Conservation (phyloP, 768 basidiomycete genomes). For the Naematelia aurantialba region DNA sequence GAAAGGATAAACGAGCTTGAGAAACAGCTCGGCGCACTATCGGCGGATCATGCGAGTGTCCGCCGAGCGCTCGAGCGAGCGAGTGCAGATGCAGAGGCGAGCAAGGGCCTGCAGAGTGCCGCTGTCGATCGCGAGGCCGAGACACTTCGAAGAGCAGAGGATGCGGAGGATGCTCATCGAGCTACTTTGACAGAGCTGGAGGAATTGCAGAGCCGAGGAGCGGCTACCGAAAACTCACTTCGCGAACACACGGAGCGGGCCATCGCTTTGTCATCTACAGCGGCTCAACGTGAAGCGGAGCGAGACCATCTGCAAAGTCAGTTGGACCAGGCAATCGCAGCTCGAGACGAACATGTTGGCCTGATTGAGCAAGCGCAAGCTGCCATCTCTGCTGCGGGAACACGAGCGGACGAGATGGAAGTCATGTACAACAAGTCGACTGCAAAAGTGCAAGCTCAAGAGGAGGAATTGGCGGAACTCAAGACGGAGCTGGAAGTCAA, state of each 20-base stretch:
- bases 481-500: slow-evolving; percentile 76
- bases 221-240: slow-evolving; percentile 60
- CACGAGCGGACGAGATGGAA: slow-evolving; percentile 75
- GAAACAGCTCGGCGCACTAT: slow-evolving; percentile 63
- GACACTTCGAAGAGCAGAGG: slow-evolving; percentile 69
- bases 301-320: slow-evolving; percentile 62
- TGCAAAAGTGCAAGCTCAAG: slow-evolving; percentile 66
- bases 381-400: slow-evolving; percentile 70
- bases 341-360: slow-evolving; percentile 78
- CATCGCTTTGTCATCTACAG: slow-evolving; percentile 65
- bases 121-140: slow-evolving; percentile 74
- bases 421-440: slow-evolving; percentile 66
- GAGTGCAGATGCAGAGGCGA: slow-evolving; percentile 66
- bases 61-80: slow-evolving; percentile 72
- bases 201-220: slow-evolving; percentile 65
- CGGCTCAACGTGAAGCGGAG: slow-evolving; percentile 78
- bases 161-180: slow-evolving; percentile 64
- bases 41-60: slow-evolving; percentile 53
- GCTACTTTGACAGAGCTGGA: slow-evolving; percentile 63
- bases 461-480: slow-evolving; percentile 71
- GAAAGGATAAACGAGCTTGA: slow-evolving; percentile 74
- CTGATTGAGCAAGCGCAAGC: slow-evolving; percentile 79
- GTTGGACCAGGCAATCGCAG: slow-evolving; percentile 65
- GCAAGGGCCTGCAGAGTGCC: slow-evolving; percentile 65
- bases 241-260: slow-evolving; percentile 75